Evolutionary conservation across 2,329 filamentous ascomycete species (phyloP), one percentile per base, ranked within the genome.

Genomic region (Endoconidiophora laricicola): DNA sequence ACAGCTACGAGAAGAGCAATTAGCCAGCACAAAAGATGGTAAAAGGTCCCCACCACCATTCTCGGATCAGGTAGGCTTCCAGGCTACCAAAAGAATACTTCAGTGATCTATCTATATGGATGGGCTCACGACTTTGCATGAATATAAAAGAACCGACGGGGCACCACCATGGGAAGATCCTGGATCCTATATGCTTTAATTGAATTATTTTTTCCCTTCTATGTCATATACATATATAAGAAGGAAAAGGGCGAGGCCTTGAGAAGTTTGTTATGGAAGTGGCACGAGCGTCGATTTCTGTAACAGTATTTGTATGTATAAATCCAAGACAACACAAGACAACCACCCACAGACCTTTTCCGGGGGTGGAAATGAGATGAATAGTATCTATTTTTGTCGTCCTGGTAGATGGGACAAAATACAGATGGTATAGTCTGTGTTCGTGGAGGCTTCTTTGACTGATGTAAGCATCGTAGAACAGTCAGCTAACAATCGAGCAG

Each of bases 321-420:
- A 33, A 33, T 12, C 29, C 29, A 33, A 33, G 29, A 33, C 12
- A 33, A 33, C 9, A 7, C 9, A 9, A 33, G 29, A 33, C 26
- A 29, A 9, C 26, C 26, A 29, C 44, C 16, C 44, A 46, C 44
- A 37, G 44, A 46, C 39, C 26, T 33, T 39, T 12, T 39, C 3
- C 33, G 38, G 24, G 44, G 29, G 44, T 24, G 44, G 36, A 46
- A 33, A 46, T 46, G 44, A 46, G 44, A 46, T 46, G 44, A 46
- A 46, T 9, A 37, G 33, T 10, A 29, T n/a, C 44, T 46, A 46
- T 46, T 46, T 46, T 38, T 26, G 33, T 18, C 33, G 26, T 23
- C 22, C 23, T 22, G 38, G 20, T 18, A 10, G 18, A 36, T 16
- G 5, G 10, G 26, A 38, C 18, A 20, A 38, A 46, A 10, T n/a